Evolutionary conservation across 2,329 filamentous ascomycete genomes (phyloP).

Genomic region (Geoglossum cookeanum): DNA sequence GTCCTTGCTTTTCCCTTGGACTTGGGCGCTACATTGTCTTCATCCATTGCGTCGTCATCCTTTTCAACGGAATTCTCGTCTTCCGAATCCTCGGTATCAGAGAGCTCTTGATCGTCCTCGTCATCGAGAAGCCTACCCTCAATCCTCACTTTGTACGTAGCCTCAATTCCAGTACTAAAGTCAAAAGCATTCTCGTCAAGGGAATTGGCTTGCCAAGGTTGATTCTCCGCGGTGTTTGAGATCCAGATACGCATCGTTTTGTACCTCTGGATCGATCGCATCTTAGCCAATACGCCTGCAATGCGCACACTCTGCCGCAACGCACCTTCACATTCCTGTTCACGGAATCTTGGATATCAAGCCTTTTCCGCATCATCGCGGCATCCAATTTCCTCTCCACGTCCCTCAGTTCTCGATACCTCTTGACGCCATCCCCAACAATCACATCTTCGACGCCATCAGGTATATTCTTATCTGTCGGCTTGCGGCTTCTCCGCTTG

Average conservation of each 20-base stretch:
- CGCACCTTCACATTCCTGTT: slow-evolving; percentile 51
- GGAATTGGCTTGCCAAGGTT: slow-evolving; percentile 67
- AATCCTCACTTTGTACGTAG: slow-evolving; percentile 63
- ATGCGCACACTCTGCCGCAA: background rate
- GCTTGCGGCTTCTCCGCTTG: slow-evolving; percentile 69
- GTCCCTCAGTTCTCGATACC: slow-evolving; percentile 71
- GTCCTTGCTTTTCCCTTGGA: slow-evolving; percentile 19
- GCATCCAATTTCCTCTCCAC: slow-evolving; percentile 79
- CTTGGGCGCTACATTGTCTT: slow-evolving; percentile 27
- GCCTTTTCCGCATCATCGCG: slow-evolving; percentile 78
- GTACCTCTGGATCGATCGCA: slow-evolving; percentile 34
- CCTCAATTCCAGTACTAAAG: slow-evolving; percentile 56
- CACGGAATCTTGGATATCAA: slow-evolving; percentile 73
- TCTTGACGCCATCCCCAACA: slow-evolving; percentile 60
- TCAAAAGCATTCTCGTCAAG: slow-evolving; percentile 61
- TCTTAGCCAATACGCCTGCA: background rate
- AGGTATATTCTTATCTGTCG: slow-evolving; percentile 86
- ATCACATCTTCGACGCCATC: slow-evolving; percentile 72
- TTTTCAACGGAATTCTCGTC: slow-evolving; percentile 18
- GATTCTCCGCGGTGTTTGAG: slow-evolving; percentile 83
- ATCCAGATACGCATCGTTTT: slow-evolving; percentile 86
- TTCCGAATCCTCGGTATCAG: slow-evolving; percentile 31
- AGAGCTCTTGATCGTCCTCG: slow-evolving; percentile 36
- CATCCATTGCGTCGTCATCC: slow-evolving; percentile 39
- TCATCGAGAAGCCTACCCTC: slow-evolving; percentile 17